Evolutionary conservation across 164 flowering plant genomes (phyloP), one percentile per base, ranked within the genome.

Genomic region (Brasenia schreberi): DNA sequence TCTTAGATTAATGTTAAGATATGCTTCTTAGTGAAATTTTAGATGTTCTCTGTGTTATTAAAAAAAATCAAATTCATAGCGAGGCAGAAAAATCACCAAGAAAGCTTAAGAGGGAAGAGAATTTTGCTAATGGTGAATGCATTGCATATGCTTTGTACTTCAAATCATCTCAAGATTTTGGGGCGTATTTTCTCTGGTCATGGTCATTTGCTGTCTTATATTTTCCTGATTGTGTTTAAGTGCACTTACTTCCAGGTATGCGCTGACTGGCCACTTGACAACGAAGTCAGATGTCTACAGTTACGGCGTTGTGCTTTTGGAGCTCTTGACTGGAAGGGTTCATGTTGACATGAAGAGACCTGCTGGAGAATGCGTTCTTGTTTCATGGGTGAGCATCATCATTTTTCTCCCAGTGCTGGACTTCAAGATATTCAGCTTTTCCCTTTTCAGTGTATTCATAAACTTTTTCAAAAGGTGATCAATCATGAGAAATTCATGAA

Each of bases 241-340:
- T 60, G 11, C 63, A 60, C 43, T 72, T 17, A 7, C 43, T 67
- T 70, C 52, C 78, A 94, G 98, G 79, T 94, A 94, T 77, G 99
- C 99, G 18, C 70, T 88, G 72, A 94, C 99, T 58, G 99, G 99
- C 44, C 99, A 94, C 80, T 71, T 93, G 71, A 94, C 97, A 1
- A 89, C 93, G 72, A 94, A 94, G 75, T 94, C 99, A 73, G 99
- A 94, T 81, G 97, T 94, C 16, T 94, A 94, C 62, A 89, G 97
- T 74, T 94, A 86, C 67, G 99, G 99, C n/a, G 93, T 94, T 68
- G 99, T 94, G 69, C 96, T 94, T 19, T 71, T 94, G 77, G 99
- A 93, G 82, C 78, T 90, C 85, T 90, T 93, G 16, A 91, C 97
- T 10, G 99, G 99, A 62, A 79, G 96, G 77, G 87, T 87, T 69